Conservation (phyloP, 2,329 filamentous ascomycete genomes). For the Onygenales sp. region DNA sequence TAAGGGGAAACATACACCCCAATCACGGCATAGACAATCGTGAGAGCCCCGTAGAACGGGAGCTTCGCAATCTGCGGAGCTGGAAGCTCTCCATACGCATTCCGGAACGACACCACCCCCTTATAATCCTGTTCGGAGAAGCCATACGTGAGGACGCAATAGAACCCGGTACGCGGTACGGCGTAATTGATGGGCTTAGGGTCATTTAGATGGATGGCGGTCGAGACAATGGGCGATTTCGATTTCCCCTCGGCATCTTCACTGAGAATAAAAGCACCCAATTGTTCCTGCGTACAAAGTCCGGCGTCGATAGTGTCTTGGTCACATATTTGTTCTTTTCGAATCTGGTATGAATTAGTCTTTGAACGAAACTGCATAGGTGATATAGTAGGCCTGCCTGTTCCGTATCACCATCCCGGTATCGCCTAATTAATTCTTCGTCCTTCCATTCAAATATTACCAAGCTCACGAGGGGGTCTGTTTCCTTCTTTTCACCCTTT, state of each 20-base stretch:
- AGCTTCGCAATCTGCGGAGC: constrained; percentile 94
- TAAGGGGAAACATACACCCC: constrained; percentile 45
- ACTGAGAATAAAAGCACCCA: constrained; percentile 75
- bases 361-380: constrained; percentile 8
- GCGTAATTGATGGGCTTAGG: constrained; percentile 65
- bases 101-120: constrained; percentile 82
- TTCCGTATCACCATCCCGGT: constrained; percentile 43
- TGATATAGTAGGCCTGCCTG: constrained; percentile 37
- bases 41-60: constrained; percentile 91
- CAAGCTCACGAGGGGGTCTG: constrained; percentile 69
- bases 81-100: constrained; percentile 90
- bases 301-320: constrained; percentile 57
- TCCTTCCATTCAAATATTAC: constrained; percentile 94
- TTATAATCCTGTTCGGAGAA: constrained; percentile 61
- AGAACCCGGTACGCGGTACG: constrained; percentile 87
- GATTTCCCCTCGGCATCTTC: constrained; percentile 65
- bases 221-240: constrained; percentile 62
- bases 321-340: constrained; percentile 68
- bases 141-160: constrained; percentile 74
- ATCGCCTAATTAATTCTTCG: constrained; percentile 64
- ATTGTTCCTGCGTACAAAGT: constrained; percentile 65
- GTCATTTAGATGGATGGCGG: constrained; percentile 72
- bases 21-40: constrained; percentile 85
- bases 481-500: constrained; percentile 48
- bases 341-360: constrained; percentile 25